These are phyloP conservation scores for Daldinia caldariorum DNA, from an alignment of 495 filamentous ascomycete genomes.

Conservation along the genomic window DNA sequence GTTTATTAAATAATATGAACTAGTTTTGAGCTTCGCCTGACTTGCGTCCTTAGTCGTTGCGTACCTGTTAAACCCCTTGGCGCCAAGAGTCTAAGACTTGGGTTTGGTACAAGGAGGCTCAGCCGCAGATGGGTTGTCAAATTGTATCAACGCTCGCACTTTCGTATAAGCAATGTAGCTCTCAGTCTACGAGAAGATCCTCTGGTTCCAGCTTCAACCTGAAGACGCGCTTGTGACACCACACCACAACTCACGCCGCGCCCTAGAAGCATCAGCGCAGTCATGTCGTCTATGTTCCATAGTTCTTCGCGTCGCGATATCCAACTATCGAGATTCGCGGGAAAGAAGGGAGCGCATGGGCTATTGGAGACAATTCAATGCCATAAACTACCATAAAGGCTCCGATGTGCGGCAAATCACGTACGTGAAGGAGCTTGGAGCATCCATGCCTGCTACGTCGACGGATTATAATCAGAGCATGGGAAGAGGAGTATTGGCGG, in stretches of 20 bases:
- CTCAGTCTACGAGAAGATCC: constrained; percentile 13
- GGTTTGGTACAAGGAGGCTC: constrained; percentile 9
- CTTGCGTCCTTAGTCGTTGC: neutral
- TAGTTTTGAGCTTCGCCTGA: constrained; percentile 23
- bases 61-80: constrained; percentile 1
- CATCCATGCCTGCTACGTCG: constrained; percentile 12
- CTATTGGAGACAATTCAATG: constrained; percentile 32
- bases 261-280: constrained; percentile 20
- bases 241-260: constrained; percentile 12
- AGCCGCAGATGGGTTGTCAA: constrained; percentile 24
- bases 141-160: neutral
- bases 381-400: constrained; percentile 22
- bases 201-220: constrained; percentile 27
- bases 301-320: constrained; percentile 17
- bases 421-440: constrained; percentile 26
- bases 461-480: constrained; percentile 10
- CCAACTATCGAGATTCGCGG: constrained; percentile 18
- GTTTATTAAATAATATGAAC: constrained; percentile 12
- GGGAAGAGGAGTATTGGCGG: constrained; percentile 15
- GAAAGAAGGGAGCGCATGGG: constrained; percentile 16
- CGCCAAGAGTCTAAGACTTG: constrained; percentile 21
- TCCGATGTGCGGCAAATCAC: constrained; percentile 17
- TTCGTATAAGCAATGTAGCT: neutral
- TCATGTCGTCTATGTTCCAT: constrained; percentile 20
- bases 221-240: constrained; percentile 16